Percentiles rank a stretch among this genome's conserved stretches.
phyloP scores from a whole-genome alignment of 1,139 yeast species.

The Lodderomyces jiufengensis region DNA sequence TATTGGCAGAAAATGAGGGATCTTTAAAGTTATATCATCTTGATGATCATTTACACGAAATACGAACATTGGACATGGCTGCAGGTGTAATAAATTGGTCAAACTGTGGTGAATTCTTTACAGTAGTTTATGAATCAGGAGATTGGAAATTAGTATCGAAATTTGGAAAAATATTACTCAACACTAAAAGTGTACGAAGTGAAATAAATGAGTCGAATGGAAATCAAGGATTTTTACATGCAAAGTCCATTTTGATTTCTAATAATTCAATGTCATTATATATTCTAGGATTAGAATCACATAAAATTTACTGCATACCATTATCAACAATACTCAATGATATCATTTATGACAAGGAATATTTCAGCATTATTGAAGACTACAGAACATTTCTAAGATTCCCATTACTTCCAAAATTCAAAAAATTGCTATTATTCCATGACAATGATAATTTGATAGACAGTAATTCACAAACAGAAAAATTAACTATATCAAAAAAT shows the following conservation, averaged over 20 bases:
- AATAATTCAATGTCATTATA: constrained; percentile 27
- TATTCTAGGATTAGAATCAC: constrained; percentile 23
- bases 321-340: constrained; percentile 9
- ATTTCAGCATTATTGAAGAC: constrained; percentile 24
- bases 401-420: constrained; percentile 33
- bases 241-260: constrained; percentile 21
- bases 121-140: constrained; percentile 20
- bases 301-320: constrained; percentile 14
- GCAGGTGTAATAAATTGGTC: constrained; percentile 26
- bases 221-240: constrained; percentile 21
- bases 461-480: constrained; percentile 17
- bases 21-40: constrained; percentile 16
- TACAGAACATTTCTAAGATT: constrained; percentile 21
- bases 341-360: constrained; percentile 25
- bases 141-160: constrained; percentile 35
- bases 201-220: constrained; percentile 22
- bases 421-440: constrained; percentile 21
- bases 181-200: constrained; percentile 22
- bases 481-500: constrained; percentile 24
- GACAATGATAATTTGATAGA: constrained; percentile 18
- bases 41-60: constrained; percentile 11
- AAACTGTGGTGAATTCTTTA: constrained; percentile 35
- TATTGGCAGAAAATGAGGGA: constrained; percentile 16
- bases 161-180: constrained; percentile 34
- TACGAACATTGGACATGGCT: constrained; percentile 13